These are phyloP conservation scores for Diatrype stigma DNA, from an alignment of 2,329 filamentous ascomycete species.

Conservation along the genomic window DNA sequence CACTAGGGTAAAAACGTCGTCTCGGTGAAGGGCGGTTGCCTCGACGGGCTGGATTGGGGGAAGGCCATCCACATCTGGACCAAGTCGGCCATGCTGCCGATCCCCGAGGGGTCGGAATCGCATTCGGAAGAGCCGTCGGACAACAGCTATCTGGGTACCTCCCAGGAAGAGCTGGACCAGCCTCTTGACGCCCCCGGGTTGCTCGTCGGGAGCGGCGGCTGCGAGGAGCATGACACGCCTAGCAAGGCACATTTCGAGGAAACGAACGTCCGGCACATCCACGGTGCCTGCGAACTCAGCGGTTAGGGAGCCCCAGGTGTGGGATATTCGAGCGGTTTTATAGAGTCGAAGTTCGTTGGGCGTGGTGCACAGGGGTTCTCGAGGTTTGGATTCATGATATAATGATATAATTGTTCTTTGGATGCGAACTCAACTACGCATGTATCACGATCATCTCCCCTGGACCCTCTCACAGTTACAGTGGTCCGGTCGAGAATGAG, in stretches of 20 bases:
- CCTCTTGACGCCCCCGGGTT: conserved; percentile 26
- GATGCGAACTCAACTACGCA: too few relatives aligned
- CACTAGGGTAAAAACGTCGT: conserved; percentile 54
- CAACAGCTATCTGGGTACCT: conserved; percentile 38
- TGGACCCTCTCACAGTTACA: too few relatives aligned
- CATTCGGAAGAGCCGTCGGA: conserved; percentile 48
- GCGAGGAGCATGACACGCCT: not conserved
- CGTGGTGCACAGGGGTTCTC: not conserved
- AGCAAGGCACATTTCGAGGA: not conserved
- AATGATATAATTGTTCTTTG: too few relatives aligned
- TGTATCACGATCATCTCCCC: too few relatives aligned
- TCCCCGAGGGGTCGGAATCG: conserved; percentile 59
- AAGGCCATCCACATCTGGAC: conserved; percentile 65
- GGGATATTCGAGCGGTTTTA: not conserved
- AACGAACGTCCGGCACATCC: conserved; percentile 1
- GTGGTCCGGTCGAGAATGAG: too few relatives aligned
- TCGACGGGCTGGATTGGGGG: conserved; percentile 59
- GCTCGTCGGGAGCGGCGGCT: conserved; percentile 32
- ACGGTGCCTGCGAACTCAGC: conserved; percentile 27
- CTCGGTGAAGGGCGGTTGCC: conserved; percentile 63
- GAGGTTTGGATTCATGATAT: not conserved
- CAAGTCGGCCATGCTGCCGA: conserved; percentile 62
- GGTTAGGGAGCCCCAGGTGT: not conserved
- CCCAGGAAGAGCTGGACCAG: conserved; percentile 46
- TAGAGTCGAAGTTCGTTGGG: not conserved